Conservation (phyloP, 2,329 filamentous ascomycete genomes). For the Fusarium anguioides region DNA sequence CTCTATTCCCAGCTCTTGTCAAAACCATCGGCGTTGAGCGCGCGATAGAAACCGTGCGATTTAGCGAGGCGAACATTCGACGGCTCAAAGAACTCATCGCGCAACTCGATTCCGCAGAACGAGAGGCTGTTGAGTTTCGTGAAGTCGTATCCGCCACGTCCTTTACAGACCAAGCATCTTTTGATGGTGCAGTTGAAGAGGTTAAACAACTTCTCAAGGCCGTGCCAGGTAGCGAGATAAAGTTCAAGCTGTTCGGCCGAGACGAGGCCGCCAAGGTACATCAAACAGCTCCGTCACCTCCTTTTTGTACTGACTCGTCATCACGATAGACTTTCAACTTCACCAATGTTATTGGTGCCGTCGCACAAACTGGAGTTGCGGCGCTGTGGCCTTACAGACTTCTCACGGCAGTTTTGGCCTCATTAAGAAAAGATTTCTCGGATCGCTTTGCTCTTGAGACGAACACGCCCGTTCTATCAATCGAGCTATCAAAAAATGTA, state of each 20-base stretch:
- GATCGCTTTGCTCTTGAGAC: conserved; percentile 51
- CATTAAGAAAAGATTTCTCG: conserved; percentile 48
- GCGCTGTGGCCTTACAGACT: conserved; percentile 62
- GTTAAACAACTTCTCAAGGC: conserved; percentile 13
- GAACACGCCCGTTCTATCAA: conserved; percentile 47
- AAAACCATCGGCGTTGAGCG: conserved; percentile 46
- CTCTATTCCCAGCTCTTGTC: conserved; percentile 51
- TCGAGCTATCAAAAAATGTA: conserved; percentile 36
- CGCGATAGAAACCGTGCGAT: conserved; percentile 56
- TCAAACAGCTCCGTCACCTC: fast-evolving
- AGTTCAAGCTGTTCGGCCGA: conserved; percentile 7
- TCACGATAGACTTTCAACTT: conserved; percentile 2
- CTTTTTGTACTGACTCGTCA: too few relatives aligned
- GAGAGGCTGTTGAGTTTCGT: conserved; percentile 22
- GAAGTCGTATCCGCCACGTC: conserved; percentile 13
- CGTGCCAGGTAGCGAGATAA: conserved; percentile 12
- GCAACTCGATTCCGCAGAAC: conserved; percentile 6
- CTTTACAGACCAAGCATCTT: conserved; percentile 14
- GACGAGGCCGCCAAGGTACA: conserved; percentile 9
- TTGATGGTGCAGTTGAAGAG: conserved; percentile 1
- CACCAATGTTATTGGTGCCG: conserved; percentile 43
- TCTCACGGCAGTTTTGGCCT: conserved; percentile 54
- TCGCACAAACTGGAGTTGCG: conserved; percentile 55
- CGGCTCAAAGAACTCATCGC: conserved; percentile 13
- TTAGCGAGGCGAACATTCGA: conserved; percentile 47